These are phyloP conservation scores for Beauveria australis DNA, from an alignment of 2,329 filamentous ascomycete species.

Conservation along the genomic window DNA sequence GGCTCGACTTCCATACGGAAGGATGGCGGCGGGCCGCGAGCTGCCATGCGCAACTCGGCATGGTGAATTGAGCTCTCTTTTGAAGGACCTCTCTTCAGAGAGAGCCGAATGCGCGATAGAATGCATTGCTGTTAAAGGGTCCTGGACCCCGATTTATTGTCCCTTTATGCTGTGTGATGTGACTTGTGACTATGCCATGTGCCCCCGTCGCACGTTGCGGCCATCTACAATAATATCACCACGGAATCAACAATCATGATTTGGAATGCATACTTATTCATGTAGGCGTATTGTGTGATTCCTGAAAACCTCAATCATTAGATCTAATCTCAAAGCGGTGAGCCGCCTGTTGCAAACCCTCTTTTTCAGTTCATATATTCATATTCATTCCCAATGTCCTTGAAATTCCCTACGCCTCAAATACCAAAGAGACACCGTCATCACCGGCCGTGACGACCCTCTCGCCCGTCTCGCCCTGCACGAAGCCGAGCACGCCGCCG, in stretches of 20 bases:
- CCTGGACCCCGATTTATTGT: slow-evolving; percentile 7
- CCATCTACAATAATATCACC: neutral
- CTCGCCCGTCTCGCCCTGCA: slow-evolving; percentile 67
- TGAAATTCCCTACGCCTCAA: slow-evolving; percentile 41
- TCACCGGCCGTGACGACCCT: slow-evolving; percentile 85
- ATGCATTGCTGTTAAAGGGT: slow-evolving; percentile 9
- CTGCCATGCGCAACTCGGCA: neutral
- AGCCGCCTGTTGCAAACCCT: no score
- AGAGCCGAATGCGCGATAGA: neutral
- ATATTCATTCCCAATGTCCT: neutral
- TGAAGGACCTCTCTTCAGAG: neutral
- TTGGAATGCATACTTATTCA: neutral
- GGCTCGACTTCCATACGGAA: neutral
- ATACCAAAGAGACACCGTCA: slow-evolving; percentile 64
- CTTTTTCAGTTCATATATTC: neutral
- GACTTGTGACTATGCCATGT: neutral
- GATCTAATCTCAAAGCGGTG: no score
- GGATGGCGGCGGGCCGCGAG: neutral
- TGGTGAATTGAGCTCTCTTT: neutral
- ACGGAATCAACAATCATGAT: neutral
- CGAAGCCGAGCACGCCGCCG: slow-evolving; percentile 84
- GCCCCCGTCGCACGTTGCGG: no score
- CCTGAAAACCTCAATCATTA: neutral
- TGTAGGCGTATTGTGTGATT: neutral
- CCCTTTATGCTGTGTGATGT: neutral